phyloP scores from a whole-genome alignment of 441 rosid species.

The Adansonia madagascariensis region DNA sequence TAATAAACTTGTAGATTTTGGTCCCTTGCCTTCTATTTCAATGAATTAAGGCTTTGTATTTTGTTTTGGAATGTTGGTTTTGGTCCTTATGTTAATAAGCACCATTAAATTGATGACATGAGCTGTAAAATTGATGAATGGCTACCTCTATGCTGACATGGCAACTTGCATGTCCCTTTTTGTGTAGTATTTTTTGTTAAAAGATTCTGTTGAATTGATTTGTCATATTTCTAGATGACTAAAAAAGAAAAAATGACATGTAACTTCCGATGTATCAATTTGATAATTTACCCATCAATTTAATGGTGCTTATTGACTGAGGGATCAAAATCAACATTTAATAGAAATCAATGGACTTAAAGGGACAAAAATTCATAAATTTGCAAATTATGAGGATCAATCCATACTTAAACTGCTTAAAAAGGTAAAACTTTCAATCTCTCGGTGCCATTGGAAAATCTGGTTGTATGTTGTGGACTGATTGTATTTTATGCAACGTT shows the following conservation, averaged over 20 bases:
- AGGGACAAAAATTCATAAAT: background rate
- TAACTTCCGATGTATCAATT: background rate
- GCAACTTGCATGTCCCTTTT: background rate
- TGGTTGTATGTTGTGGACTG: background rate
- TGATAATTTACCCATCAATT: background rate
- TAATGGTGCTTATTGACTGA: background rate
- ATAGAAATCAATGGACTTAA: slow-evolving; percentile 6
- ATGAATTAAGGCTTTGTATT: background rate
- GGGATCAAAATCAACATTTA: background rate
- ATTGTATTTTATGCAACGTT: background rate
- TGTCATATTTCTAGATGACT: background rate
- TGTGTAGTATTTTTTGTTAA: background rate
- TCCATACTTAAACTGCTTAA: background rate
- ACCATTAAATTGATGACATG: background rate
- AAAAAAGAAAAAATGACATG: background rate
- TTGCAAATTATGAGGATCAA: background rate
- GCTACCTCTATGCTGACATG: background rate
- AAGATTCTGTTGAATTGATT: background rate
- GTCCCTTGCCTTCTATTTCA: background rate
- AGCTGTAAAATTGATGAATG: background rate
- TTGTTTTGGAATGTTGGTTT: background rate
- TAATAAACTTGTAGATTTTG: background rate
- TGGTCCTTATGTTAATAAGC: background rate
- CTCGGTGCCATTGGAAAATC: background rate
- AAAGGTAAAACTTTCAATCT: background rate